These are phyloP conservation scores for Tripterygium wilfordii DNA, from an alignment of 177 flowering plant species.

Conservation along the genomic window DNA sequence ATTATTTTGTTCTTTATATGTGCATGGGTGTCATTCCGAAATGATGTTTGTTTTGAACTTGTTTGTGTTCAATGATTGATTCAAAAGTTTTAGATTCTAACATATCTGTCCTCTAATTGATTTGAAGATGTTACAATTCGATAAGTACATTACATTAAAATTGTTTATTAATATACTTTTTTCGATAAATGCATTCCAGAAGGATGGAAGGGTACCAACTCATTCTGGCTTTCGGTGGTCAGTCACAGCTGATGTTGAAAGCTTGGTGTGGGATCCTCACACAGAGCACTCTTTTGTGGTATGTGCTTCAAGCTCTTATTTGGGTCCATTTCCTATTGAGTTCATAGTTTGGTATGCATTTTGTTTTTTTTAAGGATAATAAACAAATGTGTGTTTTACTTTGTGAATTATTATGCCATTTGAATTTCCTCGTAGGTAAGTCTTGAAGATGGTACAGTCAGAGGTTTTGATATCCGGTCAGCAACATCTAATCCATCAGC, in stretches of 20 bases:
- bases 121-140: neutral
- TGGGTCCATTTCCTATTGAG: neutral
- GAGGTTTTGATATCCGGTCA: constrained; percentile 72
- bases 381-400: neutral
- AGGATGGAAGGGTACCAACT: constrained; percentile 66
- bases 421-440: constrained; percentile 48
- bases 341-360: too few relatives aligned
- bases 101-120: neutral
- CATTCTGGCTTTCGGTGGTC: constrained; percentile 70
- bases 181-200: constrained; percentile 38
- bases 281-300: constrained; percentile 81
- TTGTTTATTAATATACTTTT: too few relatives aligned
- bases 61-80: too few relatives aligned
- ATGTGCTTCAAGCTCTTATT: constrained; percentile 14
- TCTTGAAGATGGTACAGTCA: constrained; percentile 84
- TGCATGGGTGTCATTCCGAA: too few relatives aligned
- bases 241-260: constrained; percentile 80
- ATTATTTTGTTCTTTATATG: neutral
- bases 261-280: constrained; percentile 97
- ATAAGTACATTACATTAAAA: too few relatives aligned
- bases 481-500: constrained; percentile 48
- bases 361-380: too few relatives aligned
- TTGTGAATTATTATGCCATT: neutral
- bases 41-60: too few relatives aligned
- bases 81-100: neutral